Evolutionary conservation across 805 yeast genomes (phyloP).

Genomic region (Saccharomyces jurei): DNA sequence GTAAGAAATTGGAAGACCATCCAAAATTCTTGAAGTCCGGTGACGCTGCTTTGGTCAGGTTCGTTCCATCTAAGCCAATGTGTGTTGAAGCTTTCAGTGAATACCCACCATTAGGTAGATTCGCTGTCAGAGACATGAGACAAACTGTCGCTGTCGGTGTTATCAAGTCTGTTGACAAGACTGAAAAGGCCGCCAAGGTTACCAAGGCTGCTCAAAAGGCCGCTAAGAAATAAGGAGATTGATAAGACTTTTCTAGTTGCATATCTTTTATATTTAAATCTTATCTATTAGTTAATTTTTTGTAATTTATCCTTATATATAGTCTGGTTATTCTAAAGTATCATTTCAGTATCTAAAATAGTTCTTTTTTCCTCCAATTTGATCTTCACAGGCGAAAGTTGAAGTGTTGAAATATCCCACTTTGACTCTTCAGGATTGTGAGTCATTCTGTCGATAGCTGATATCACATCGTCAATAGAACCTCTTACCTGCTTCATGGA

Average conservation of each 20-base stretch:
- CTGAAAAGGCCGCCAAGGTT: conserved; percentile 82
- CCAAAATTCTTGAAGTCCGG: conserved; percentile 95
- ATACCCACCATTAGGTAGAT: conserved; percentile 96
- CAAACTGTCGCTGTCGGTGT: conserved; percentile 99
- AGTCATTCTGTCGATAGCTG: conserved; percentile 57
- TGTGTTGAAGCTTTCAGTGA: conserved; percentile 92
- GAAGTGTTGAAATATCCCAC: neutral
- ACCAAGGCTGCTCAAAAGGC: conserved; percentile 78
- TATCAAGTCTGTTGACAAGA: conserved; percentile 88
- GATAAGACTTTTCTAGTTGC: neutral
- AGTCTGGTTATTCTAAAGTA: neutral
- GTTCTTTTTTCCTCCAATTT: neutral
- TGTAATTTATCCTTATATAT: neutral
- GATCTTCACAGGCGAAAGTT: neutral
- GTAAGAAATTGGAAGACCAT: conserved; percentile 79
- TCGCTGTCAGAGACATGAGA: conserved; percentile 99
- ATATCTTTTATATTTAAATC: neutral
- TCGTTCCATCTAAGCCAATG: conserved; percentile 84
- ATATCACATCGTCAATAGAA: conserved; percentile 59
- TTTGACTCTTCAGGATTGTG: conserved; percentile 31
- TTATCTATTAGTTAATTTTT: neutral
- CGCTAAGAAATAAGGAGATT: conserved; percentile 25
- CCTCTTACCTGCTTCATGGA: conserved; percentile 95
- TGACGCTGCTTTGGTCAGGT: conserved; percentile 89
- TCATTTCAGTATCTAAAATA: neutral